phyloP scores from a whole-genome alignment of 108 stramenopile genomes.

The Asterionellopsis glacialis region DNA sequence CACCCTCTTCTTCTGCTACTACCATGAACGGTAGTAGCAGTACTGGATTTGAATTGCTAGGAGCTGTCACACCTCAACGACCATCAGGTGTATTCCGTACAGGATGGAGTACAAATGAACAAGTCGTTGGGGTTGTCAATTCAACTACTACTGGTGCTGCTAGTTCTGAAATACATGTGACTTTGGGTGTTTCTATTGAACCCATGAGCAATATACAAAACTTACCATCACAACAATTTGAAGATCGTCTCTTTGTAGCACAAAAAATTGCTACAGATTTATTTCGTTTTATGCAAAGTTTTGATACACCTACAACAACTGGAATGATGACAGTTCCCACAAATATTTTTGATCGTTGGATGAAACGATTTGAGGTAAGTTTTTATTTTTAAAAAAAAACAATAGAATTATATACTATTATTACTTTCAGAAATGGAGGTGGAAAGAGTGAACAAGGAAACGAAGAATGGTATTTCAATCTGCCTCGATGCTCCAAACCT shows the following conservation, averaged over 20 bases:
- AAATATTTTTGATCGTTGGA: conserved; percentile 86
- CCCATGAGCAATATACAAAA: conserved; percentile 62
- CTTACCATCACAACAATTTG: conserved; percentile 21
- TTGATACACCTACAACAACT: conserved; percentile 43
- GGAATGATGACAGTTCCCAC: conserved; percentile 70
- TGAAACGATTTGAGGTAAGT: conserved; percentile 69
- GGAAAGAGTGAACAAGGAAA: too few relatives aligned
- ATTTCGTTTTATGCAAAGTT: conserved; percentile 74
- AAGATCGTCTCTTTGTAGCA: conserved; percentile 62
- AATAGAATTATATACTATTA: too few relatives aligned
- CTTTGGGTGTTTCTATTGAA: conserved; percentile 73
- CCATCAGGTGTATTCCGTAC: conserved; percentile 76
- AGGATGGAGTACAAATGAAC: conserved; percentile 70
- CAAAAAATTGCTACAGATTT: conserved; percentile 82
- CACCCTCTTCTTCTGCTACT: conserved; percentile 12
- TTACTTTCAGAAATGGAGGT: too few relatives aligned
- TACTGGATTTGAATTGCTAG: conserved; percentile 77
- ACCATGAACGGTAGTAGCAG: conserved; percentile 2
- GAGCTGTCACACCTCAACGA: conserved; percentile 45
- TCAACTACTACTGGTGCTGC: neutral
- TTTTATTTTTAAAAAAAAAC: too few relatives aligned
- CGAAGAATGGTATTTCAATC: too few relatives aligned
- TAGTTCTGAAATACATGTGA: conserved; percentile 12
- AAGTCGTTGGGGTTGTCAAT: conserved; percentile 34
- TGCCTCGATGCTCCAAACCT: too few relatives aligned